phyloP scores from a whole-genome alignment of 805 yeast genomes.

The Yarrowia hollandica region DNA sequence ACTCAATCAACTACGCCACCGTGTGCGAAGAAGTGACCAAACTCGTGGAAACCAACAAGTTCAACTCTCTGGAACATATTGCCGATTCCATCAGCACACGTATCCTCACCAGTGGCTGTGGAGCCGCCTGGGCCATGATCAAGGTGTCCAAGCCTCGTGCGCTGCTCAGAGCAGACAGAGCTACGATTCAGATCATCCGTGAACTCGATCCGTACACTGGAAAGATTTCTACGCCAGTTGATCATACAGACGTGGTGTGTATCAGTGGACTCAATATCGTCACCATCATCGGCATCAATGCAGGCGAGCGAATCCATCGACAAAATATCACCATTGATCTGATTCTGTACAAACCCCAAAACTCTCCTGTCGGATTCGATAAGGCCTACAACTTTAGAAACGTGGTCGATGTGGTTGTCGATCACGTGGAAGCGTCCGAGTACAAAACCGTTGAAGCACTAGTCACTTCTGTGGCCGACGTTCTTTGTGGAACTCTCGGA shows the following conservation, averaged over 20 bases:
- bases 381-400: slow-evolving; percentile 44
- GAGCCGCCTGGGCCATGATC: slow-evolving; percentile 48
- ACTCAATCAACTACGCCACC: slow-evolving; percentile 86
- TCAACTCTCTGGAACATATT: slow-evolving; percentile 44
- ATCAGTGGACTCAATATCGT: slow-evolving; percentile 58
- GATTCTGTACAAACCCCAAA: slow-evolving; percentile 43
- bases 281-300: slow-evolving; percentile 90
- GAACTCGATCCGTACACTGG: slow-evolving; percentile 32
- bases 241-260: slow-evolving; percentile 41
- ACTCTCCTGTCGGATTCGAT: slow-evolving; percentile 5
- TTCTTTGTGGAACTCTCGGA: slow-evolving; percentile 47
- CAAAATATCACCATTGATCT: slow-evolving; percentile 71
- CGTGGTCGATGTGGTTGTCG: slow-evolving; percentile 51
- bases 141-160: slow-evolving; percentile 52
- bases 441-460: slow-evolving; percentile 94
- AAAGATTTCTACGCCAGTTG: slow-evolving; percentile 29
- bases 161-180: slow-evolving; percentile 57
- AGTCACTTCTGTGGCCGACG: slow-evolving; percentile 67
- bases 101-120: slow-evolving; percentile 46
- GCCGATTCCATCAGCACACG: slow-evolving; percentile 51
- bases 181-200: slow-evolving; percentile 48
- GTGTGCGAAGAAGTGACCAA: slow-evolving; percentile 64
- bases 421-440: slow-evolving; percentile 71
- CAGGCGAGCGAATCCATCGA: slow-evolving; percentile 78
- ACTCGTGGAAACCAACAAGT: slow-evolving; percentile 49